These are phyloP conservation scores for Myriosclerotinia duriaeana DNA, from an alignment of 2,329 filamentous ascomycete species.

Conservation along the genomic window DNA sequence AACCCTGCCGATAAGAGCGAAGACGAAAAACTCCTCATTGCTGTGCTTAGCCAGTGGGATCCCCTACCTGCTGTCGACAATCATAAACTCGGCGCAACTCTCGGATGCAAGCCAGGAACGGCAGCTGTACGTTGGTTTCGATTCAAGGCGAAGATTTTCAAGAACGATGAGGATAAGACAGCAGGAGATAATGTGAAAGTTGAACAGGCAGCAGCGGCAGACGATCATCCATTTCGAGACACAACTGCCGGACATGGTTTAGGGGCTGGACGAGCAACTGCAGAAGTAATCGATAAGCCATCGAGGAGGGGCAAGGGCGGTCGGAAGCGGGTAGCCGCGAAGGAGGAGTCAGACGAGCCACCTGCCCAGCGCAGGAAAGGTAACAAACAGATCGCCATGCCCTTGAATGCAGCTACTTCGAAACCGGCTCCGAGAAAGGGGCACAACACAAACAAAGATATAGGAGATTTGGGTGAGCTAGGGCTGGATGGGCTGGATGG, in stretches of 20 bases:
- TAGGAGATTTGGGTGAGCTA: not conserved
- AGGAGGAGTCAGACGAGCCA: not conserved
- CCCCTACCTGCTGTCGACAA: not conserved
- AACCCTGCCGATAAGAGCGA: not conserved
- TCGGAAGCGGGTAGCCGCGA: not conserved
- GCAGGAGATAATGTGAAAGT: not conserved
- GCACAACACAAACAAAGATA: not conserved
- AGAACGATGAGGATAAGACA: not conserved
- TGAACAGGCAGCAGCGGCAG: not conserved
- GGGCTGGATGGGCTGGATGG: not conserved
- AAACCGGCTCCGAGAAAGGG: not conserved
- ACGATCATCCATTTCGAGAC: not conserved
- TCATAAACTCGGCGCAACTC: not conserved
- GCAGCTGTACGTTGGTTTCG: not conserved
- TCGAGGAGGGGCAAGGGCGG: not conserved
- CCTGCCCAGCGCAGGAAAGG: not conserved
- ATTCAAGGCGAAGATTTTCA: not conserved
- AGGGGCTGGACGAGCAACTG: not conserved
- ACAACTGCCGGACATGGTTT: too few relatives aligned
- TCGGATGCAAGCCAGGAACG: not conserved
- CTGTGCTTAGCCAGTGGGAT: not conserved
- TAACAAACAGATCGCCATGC: not conserved
- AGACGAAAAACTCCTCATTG: slow-evolving; percentile 2
- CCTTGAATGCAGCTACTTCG: slow-evolving; percentile 7
- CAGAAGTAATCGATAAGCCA: not conserved